Percentiles rank a stretch among this genome's conserved stretches.
Evolutionary conservation across 495 filamentous ascomycete species (phyloP).

Genomic region (Ascobolus immersus): DNA sequence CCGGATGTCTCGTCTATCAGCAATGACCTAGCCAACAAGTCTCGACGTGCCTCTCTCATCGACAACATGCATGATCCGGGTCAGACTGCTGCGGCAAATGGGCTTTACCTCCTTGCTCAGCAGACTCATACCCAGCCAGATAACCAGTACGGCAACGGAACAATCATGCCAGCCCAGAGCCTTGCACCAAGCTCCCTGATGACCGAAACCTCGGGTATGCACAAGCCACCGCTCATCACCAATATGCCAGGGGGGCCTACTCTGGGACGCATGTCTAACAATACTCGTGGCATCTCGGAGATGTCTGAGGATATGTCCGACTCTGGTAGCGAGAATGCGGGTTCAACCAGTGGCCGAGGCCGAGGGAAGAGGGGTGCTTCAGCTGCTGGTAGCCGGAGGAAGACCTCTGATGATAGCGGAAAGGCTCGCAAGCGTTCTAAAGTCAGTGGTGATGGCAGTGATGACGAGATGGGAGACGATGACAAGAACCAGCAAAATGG

Average conservation of each 20-base stretch:
- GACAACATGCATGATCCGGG: conserved; percentile 20
- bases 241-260: no score
- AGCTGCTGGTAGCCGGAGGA: conserved; percentile 38
- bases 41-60: conserved; percentile 11
- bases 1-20: no score
- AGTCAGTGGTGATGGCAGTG: conserved; percentile 21
- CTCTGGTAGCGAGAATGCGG: conserved; percentile 12
- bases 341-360: conserved; percentile 15
- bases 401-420: conserved; percentile 42
- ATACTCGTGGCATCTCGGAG: conserved; percentile 35
- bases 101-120: conserved; percentile 73
- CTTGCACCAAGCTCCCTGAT: conserved; percentile 1
- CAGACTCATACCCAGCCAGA: conserved; percentile 27
- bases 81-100: conserved; percentile 87
- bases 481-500: conserved; percentile 31
- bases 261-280: conserved; percentile 17
- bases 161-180: conserved; percentile 21
- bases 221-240: neutral
- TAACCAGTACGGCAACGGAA: conserved; percentile 26
- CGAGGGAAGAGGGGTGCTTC: conserved; percentile 19
- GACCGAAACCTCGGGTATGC: neutral
- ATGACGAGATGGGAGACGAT: conserved; percentile 29
- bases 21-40: conserved; percentile 17
- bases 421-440: conserved; percentile 32
- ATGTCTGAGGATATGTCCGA: conserved; percentile 42